These are phyloP conservation scores for Globisporangium solare DNA, from an alignment of 352 stramenopile genomes.

Conservation along the genomic window DNA sequence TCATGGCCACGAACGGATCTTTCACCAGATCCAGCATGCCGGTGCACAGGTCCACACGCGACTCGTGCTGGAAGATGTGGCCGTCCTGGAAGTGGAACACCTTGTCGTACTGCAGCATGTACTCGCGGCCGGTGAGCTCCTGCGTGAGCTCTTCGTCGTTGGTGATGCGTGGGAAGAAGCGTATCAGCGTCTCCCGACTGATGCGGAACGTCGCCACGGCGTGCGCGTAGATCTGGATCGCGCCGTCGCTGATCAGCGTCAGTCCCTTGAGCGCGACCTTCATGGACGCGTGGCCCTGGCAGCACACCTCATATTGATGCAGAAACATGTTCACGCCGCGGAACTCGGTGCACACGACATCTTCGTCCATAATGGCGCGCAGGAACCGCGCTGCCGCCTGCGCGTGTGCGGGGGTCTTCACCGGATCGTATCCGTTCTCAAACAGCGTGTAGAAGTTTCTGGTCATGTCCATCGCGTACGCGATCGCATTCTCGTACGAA, in stretches of 20 bases:
- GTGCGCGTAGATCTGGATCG: constrained; percentile 39
- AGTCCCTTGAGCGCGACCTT: constrained; percentile 24
- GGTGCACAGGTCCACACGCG: constrained; percentile 39
- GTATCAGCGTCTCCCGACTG: constrained; percentile 36
- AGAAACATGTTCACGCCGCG: constrained; percentile 46
- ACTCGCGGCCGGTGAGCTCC: constrained; percentile 51
- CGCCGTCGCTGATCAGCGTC: constrained; percentile 17
- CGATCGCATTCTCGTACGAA: constrained; percentile 22
- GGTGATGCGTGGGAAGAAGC: constrained; percentile 46
- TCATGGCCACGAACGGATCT: constrained; percentile 48
- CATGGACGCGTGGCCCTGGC: constrained; percentile 25
- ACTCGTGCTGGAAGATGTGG: constrained; percentile 56
- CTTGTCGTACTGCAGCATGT: constrained; percentile 64
- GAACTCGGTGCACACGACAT: constrained; percentile 54
- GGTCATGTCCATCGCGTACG: constrained; percentile 26
- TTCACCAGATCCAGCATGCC: constrained; percentile 47
- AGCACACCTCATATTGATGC: constrained; percentile 37
- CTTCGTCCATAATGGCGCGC: constrained; percentile 30
- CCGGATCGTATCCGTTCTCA: constrained; percentile 27
- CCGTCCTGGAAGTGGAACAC: constrained; percentile 55
- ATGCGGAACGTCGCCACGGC: constrained; percentile 36
- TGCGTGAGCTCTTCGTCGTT: constrained; percentile 48
- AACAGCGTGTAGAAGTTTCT: constrained; percentile 46
- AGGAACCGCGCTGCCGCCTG: constrained; percentile 28
- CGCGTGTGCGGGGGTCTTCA: constrained; percentile 15